These are phyloP conservation scores for Tylopilus rubrobrunneus DNA, from an alignment of 768 basidiomycete species.

Conservation along the genomic window DNA sequence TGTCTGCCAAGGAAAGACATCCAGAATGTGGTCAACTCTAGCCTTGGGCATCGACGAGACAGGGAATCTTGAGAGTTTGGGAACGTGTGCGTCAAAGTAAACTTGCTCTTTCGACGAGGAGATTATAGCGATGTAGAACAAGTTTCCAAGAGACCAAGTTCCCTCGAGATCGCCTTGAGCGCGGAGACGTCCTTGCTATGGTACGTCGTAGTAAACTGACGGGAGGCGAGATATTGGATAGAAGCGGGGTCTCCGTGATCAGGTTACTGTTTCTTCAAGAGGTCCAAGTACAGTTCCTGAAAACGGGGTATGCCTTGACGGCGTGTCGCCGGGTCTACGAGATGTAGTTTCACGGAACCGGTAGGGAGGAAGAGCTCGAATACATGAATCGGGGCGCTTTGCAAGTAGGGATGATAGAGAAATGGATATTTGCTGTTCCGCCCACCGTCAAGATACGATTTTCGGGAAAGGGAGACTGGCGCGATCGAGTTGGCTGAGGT, in stretches of 20 bases:
- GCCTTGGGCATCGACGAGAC: constrained; percentile 82
- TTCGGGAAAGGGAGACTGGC: constrained; percentile 50
- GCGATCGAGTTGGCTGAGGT: constrained; percentile 75
- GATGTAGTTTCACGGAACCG: constrained; percentile 69
- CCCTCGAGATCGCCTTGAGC: constrained; percentile 81
- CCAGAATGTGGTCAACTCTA: constrained; percentile 65
- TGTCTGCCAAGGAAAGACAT: constrained; percentile 86
- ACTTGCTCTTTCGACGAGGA: constrained; percentile 82
- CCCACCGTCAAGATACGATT: constrained; percentile 73
- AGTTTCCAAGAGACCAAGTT: constrained; percentile 71
- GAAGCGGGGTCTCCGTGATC: constrained; percentile 41
- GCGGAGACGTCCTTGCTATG: constrained; percentile 77
- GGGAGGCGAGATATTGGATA: constrained; percentile 59
- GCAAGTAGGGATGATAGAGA: constrained; percentile 81
- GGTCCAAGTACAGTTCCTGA: constrained; percentile 64
- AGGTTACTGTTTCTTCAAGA: constrained; percentile 48
- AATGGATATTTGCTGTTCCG: constrained; percentile 72
- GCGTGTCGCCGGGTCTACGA: constrained; percentile 88
- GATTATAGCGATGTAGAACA: constrained; percentile 72
- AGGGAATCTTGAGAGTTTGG: constrained; percentile 80
- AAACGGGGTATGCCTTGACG: constrained; percentile 79
- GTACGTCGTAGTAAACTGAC: constrained; percentile 66
- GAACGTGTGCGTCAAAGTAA: constrained; percentile 73
- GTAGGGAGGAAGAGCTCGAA: constrained; percentile 82
- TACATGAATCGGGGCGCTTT: constrained; percentile 72